phyloP scores from a whole-genome alignment of 495 filamentous ascomycete genomes.

The Bryoglossum gracile region DNA sequence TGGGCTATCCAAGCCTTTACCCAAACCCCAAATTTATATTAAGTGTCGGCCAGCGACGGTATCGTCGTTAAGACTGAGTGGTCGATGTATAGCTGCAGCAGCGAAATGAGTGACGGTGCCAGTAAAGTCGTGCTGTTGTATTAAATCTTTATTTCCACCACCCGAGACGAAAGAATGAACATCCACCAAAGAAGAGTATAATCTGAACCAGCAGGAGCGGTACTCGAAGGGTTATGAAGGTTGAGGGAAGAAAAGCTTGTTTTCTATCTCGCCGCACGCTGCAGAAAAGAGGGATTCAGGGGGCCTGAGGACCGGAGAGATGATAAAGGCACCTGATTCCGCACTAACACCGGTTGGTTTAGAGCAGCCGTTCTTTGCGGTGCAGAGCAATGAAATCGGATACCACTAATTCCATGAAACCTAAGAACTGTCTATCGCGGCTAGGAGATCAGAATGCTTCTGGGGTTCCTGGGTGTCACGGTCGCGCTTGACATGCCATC shows the following conservation, averaged over 20 bases:
- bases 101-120: slow-evolving; percentile 14
- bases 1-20: background rate
- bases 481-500: slow-evolving; percentile 16
- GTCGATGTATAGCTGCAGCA: slow-evolving; percentile 9
- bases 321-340: slow-evolving; percentile 5
- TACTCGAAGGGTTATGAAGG: slow-evolving; percentile 35
- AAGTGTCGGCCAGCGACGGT: slow-evolving; percentile 41
- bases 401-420: slow-evolving; percentile 21
- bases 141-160: slow-evolving; percentile 15
- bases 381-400: slow-evolving; percentile 14
- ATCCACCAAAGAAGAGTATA: slow-evolving; percentile 39
- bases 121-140: slow-evolving; percentile 1
- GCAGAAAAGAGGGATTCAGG: slow-evolving; percentile 11
- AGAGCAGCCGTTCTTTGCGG: slow-evolving; percentile 13
- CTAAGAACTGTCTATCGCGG: slow-evolving; percentile 1
- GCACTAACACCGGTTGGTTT: slow-evolving; percentile 4
- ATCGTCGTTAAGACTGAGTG: slow-evolving; percentile 19
- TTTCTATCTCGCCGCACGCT: slow-evolving; percentile 16
- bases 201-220: slow-evolving; percentile 52
- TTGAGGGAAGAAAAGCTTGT: slow-evolving; percentile 34
- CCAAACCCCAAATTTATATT: slow-evolving; percentile 16
- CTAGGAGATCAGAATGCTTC: slow-evolving; percentile 2
- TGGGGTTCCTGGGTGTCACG: slow-evolving; percentile 11
- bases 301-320: slow-evolving; percentile 10
- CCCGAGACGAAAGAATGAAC: slow-evolving; percentile 19